Evolutionary conservation across 1,284 basidiomycete species (phyloP), one percentile per base, ranked within the genome.

Genomic region (Microbotryum lychnidis-dioicae): DNA sequence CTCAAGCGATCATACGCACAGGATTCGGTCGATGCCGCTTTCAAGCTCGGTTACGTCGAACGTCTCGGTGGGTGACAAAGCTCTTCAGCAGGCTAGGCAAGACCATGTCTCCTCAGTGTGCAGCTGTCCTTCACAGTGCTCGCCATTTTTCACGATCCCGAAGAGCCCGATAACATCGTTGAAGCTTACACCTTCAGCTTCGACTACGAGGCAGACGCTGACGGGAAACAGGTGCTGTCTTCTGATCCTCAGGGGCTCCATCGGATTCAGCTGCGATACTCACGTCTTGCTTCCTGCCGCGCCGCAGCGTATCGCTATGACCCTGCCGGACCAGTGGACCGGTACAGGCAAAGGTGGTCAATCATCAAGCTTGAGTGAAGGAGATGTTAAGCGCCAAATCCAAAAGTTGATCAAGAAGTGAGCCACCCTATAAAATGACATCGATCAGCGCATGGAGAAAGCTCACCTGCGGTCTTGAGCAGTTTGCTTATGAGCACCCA

Each of bases 401-500:
- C 66, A 68, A 58, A 63, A 64, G 54, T 55, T 69, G 49, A 61
- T 69, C 55, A 63, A 58, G 54, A 64, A 61, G 69, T 66, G 18
- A 23, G 53, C 51, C 9, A 42, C 37, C 37, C 14, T 16, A 1
- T 18, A 12, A 37, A 16, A 14, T 31, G 55, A 21, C 48, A 23
- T 50, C 2, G 12, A 50, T 23, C 3, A 14, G 18, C 48, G 18
- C 8, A 1, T 9, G 31, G 29, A 50, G 23, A 23, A 23, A 29
- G 12, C 18, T 50, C 58, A 33, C 53, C 87, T 87, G 74, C 79
- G 8, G 76, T 89, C 62, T 77, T 88, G 42, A 87, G 84, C 75
- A 85, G 83, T 3, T 76, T 90, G 27, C 84, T 90, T 54, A 81
- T 84, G 65, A 83, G 83, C 16, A 87, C 85, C 53, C 83, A 83